A percentile compares a stretch with the other conserved stretches of the same genome.
phyloP scores from a whole-genome alignment of 352 stramenopile genomes.

The Lagenidium giganteum region DNA sequence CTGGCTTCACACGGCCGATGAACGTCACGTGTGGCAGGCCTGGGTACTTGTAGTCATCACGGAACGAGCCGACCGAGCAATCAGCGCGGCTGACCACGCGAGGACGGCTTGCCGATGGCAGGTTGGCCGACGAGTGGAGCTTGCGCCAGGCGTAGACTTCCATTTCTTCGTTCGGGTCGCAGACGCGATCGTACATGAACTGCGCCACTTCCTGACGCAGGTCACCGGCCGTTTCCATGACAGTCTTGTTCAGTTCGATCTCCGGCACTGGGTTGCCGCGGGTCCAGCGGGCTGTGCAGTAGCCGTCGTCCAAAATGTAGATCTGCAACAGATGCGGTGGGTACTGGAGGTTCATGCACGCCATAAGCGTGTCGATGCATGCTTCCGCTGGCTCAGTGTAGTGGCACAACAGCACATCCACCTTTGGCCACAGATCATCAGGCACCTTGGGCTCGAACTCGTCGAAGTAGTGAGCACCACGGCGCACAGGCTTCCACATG shows the following conservation, averaged over 20 bases:
- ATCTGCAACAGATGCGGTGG: constrained; percentile 23
- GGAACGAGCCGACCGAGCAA: constrained; percentile 53
- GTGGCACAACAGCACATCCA: constrained; percentile 29
- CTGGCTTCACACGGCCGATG: constrained; percentile 55
- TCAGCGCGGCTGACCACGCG: constrained; percentile 51
- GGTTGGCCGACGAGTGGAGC: constrained; percentile 59
- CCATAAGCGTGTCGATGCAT: constrained; percentile 19
- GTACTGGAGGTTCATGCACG: constrained; percentile 29
- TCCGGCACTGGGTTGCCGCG: constrained; percentile 17
- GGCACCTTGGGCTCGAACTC: constrained; percentile 19
- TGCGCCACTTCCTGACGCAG: constrained; percentile 60
- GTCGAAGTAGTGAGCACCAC: constrained; percentile 21
- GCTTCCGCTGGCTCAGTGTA: constrained; percentile 27
- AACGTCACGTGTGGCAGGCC: constrained; percentile 60
- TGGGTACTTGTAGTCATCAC: constrained; percentile 63
- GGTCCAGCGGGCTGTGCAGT: constrained; percentile 23
- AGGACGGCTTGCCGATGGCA: constrained; percentile 39
- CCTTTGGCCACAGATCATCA: constrained; percentile 20
- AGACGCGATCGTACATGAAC: constrained; percentile 71
- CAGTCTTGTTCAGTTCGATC: constrained; percentile 15
- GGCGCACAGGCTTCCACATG: constrained; percentile 23
- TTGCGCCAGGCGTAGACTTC: constrained; percentile 70
- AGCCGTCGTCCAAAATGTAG: constrained; percentile 27
- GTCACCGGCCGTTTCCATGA: constrained; percentile 62
- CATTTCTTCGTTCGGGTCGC: constrained; percentile 62